These are phyloP conservation scores for Boletellus emodensis DNA, from an alignment of 768 basidiomycete genomes.

Conservation along the genomic window DNA sequence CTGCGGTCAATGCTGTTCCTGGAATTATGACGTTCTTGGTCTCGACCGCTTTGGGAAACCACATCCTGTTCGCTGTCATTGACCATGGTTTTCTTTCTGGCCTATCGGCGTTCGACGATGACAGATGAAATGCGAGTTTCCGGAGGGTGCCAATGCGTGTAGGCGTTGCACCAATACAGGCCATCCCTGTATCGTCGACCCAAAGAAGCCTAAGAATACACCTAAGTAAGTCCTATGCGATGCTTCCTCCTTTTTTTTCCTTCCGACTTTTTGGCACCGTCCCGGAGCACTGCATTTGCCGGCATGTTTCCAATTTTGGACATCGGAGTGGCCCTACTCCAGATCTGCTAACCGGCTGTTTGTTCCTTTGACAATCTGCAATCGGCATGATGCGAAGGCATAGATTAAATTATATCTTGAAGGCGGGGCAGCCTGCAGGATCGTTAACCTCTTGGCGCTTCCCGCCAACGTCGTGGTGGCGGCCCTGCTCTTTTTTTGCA, in stretches of 20 bases:
- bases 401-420: slow-evolving; percentile 13
- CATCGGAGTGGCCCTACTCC: slow-evolving; percentile 19
- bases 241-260: slow-evolving; percentile 5
- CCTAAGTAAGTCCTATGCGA: slow-evolving; percentile 66
- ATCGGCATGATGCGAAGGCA: slow-evolving; percentile 8
- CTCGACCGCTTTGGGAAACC: neutral
- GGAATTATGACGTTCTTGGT: slow-evolving; percentile 9
- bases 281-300: slow-evolving; percentile 23
- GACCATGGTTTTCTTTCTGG: slow-evolving; percentile 11
- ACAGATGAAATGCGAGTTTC: slow-evolving; percentile 88
- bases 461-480: neutral
- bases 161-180: slow-evolving; percentile 69
- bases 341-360: slow-evolving; percentile 13
- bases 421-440: slow-evolving; percentile 6
- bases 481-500: neutral
- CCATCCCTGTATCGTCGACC: slow-evolving; percentile 80
- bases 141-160: slow-evolving; percentile 68
- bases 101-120: slow-evolving; percentile 8
- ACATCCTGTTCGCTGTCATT: slow-evolving; percentile 2
- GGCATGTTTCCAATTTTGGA: slow-evolving; percentile 24
- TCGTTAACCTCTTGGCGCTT: neutral
- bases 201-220: slow-evolving; percentile 69
- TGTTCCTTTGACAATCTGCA: slow-evolving; percentile 10
- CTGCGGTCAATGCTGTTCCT: slow-evolving; percentile 2
- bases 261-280: slow-evolving; percentile 2